Evolutionary conservation across 176 grass and related monocot species (phyloP).

Genomic region (Lolium multiflorum): DNA sequence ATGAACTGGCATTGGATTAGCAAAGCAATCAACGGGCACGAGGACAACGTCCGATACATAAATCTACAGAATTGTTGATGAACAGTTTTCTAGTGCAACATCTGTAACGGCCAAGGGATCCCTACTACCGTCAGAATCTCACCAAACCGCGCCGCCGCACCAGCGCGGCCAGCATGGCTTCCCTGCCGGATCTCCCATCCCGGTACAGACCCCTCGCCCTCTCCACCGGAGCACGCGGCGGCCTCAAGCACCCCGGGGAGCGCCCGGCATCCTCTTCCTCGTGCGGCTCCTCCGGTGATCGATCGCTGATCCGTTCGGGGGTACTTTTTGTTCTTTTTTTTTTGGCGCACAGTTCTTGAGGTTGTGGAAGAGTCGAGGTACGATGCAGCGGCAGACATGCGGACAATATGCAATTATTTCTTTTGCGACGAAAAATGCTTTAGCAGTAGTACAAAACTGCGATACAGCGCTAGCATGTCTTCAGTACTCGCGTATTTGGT

Average conservation of each 20-base stretch:
- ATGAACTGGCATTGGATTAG: no score
- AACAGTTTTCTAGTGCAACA: no score
- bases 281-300: neutral
- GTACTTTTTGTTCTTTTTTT: neutral
- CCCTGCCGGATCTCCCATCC: neutral
- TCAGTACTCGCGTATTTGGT: neutral
- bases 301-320: neutral
- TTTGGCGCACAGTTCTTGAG: no score
- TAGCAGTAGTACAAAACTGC: no score
- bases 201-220: neutral
- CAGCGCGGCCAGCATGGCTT: neutral
- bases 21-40: no score
- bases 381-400: neutral
- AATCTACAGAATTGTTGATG: no score
- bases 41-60: no score
- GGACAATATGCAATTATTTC: neutral
- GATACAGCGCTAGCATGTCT: neutral
- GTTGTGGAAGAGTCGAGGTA: neutral
- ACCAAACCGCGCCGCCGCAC: neutral
- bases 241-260: neutral
- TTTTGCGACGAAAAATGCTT: no score
- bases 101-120: no score
- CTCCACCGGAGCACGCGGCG: neutral
- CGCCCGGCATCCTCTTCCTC: neutral
- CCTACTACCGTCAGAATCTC: neutral